phyloP scores from a whole-genome alignment of 306 rosid species.

The cucumber (Cucumis sativus) region DNA sequence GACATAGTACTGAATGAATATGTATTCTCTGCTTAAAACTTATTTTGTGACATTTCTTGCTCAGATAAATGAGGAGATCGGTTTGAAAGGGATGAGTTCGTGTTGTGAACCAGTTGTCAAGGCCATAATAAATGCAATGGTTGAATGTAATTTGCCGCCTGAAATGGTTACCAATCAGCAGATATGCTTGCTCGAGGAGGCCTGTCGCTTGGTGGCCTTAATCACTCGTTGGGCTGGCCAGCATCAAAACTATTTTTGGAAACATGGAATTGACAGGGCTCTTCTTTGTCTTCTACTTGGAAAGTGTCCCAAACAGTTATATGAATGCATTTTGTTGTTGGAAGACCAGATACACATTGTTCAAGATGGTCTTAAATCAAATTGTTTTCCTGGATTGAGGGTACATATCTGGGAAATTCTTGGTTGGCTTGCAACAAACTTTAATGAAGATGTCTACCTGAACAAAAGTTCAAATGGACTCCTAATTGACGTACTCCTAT shows the following conservation, averaged over 20 bases:
- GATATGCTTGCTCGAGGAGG: conserved; percentile 45
- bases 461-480: conserved; percentile 19
- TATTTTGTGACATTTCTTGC: conserved; percentile 18
- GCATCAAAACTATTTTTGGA: conserved; percentile 73
- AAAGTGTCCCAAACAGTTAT: conserved; percentile 26
- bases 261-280: conserved; percentile 45
- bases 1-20: neutral
- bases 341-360: conserved; percentile 48
- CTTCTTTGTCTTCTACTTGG: conserved; percentile 63
- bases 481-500: conserved; percentile 40
- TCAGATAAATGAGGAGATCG: conserved; percentile 49
- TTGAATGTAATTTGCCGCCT: conserved; percentile 21
- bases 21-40: neutral
- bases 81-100: conserved; percentile 27
- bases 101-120: conserved; percentile 53
- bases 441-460: conserved; percentile 43
- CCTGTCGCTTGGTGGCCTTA: conserved; percentile 71
- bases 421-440: conserved; percentile 65
- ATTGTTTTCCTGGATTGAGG: conserved; percentile 37
- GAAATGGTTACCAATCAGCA: conserved; percentile 27
- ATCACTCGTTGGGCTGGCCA: conserved; percentile 68
- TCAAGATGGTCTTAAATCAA: conserved; percentile 33
- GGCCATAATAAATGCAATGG: conserved; percentile 59
- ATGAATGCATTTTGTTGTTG: conserved; percentile 24
- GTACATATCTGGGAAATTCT: conserved; percentile 72